Evolutionary conservation across 2,329 filamentous ascomycete genomes (phyloP).

Genomic region (Byssothecium circinans): DNA sequence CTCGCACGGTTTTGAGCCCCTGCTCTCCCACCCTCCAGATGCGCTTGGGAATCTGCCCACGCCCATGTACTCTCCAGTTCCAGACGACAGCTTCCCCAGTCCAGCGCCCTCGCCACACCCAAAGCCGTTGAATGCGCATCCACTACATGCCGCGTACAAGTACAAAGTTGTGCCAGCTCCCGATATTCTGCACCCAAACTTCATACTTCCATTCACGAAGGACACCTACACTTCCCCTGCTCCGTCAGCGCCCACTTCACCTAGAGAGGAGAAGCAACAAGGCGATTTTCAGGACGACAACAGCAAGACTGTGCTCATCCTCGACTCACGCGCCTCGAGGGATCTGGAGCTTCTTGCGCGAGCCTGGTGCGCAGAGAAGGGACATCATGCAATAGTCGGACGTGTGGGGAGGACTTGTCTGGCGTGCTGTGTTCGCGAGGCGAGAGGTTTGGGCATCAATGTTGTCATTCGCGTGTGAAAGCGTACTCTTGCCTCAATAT

Average conservation of each 20-base stretch:
- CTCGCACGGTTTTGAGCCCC: constrained; percentile 39
- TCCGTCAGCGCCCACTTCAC: constrained; percentile 17
- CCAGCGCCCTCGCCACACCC: constrained; percentile 12
- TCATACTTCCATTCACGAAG: constrained; percentile 28
- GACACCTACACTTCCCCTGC: constrained; percentile 18
- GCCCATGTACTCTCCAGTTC: constrained; percentile 23
- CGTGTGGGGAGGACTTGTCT: constrained; percentile 69
- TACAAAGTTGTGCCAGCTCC: constrained; percentile 41
- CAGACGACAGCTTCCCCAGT: constrained; percentile 16
- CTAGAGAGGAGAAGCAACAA: constrained; percentile 12
- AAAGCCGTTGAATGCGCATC: constrained; percentile 39
- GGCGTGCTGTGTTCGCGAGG: constrained; percentile 74
- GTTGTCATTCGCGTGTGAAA: constrained; percentile 57
- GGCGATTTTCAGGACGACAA: constrained; percentile 21
- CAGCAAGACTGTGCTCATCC: constrained; percentile 39
- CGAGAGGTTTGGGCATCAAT: constrained; percentile 68
- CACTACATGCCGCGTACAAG: constrained; percentile 44
- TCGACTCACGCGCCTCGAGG: constrained; percentile 59
- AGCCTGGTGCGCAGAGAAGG: constrained; percentile 72
- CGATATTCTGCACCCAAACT: constrained; percentile 30
- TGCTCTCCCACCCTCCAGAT: constrained; percentile 38
- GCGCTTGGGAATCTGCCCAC: constrained; percentile 29
- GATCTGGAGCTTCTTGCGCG: constrained; percentile 71
- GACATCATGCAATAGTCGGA: constrained; percentile 73
- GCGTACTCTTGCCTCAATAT: background rate